phyloP scores from a whole-genome alignment of 495 filamentous ascomycete species.

The Hypoxylon intermedium region DNA sequence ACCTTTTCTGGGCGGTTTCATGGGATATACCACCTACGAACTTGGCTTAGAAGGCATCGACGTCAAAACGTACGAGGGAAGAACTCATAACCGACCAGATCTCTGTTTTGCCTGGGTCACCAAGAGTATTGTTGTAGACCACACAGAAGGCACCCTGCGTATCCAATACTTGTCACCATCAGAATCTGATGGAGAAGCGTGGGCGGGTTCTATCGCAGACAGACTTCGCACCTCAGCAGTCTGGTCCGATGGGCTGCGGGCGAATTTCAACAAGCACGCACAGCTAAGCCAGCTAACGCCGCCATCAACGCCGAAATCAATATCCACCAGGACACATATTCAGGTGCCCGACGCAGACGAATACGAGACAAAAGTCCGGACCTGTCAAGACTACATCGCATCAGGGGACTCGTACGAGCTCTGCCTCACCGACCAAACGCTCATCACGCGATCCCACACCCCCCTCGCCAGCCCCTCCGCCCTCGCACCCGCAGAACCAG shows the following conservation, averaged over 20 bases:
- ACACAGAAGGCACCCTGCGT: slow-evolving; percentile 63
- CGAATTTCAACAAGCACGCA: slow-evolving; percentile 27
- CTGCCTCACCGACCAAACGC: slow-evolving; percentile 81
- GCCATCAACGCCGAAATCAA: slow-evolving; percentile 32
- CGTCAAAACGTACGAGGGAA: slow-evolving; percentile 46
- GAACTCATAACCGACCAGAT: slow-evolving; percentile 68
- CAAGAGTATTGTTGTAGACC: slow-evolving; percentile 82
- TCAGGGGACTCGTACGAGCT: slow-evolving; percentile 92
- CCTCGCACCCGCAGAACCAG: slow-evolving; percentile 22
- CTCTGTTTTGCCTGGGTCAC: slow-evolving; percentile 79
- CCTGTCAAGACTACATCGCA: slow-evolving; percentile 74
- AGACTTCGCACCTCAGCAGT: slow-evolving; percentile 41
- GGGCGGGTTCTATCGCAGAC: slow-evolving; percentile 42
- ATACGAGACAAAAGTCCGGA: slow-evolving; percentile 69
- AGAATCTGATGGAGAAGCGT: slow-evolving; percentile 45
- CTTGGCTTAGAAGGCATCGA: slow-evolving; percentile 71
- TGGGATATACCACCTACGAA: slow-evolving; percentile 92
- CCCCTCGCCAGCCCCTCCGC: slow-evolving; percentile 12
- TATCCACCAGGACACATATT: slow-evolving; percentile 23
- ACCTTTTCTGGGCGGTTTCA: slow-evolving; percentile 88
- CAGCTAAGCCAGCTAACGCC: slow-evolving; percentile 36
- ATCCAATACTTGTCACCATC: slow-evolving; percentile 65
- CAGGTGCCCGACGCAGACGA: slow-evolving; percentile 58
- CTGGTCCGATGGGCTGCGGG: slow-evolving; percentile 39
- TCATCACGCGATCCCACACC: slow-evolving; percentile 55